Evolutionary conservation across 2,329 filamentous ascomycete genomes (phyloP), one percentile per base, ranked within the genome.

Genomic region (Coleophoma cylindrospora): DNA sequence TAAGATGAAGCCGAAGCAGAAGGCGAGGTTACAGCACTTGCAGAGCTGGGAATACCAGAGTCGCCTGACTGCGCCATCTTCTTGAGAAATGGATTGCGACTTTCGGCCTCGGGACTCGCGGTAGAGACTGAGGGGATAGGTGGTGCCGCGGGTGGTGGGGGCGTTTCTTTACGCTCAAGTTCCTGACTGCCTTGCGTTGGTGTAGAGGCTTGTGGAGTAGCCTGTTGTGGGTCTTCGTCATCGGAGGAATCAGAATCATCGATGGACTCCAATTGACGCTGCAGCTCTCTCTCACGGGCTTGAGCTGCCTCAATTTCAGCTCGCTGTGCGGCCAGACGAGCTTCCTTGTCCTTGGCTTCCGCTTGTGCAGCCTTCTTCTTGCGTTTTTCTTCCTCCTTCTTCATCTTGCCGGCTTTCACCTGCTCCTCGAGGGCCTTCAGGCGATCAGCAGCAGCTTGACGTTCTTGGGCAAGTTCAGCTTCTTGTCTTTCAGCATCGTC

Each of bases 351-450:
- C 68, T 90, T 92, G 8, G 91, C 83, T 59, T 94, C 89, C 45
- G 87, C 87, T 63, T 88, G 77, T 10, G 91, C 91, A 19, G 90
- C 92, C 72, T 96, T 91, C 74, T 91, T 94, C 61, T 81, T 86
- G 55, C 86, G 89, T 75, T 95, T 96, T 72, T 96, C 94, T 68
- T 99, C 94, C 59, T 95, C 88, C 70, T 96, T 97, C 76, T 90
- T 92, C 47, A 97, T 73, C 73, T 97, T 99, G 62, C 91, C 90
- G 65, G 91, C 89, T 55, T 85, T 86, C 47, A 97, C 91, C 68
- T 96, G 91, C 66, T 97, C 91, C 69, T 99, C 91, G 9, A 99
- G 80, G 14, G 90, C 91, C 65, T 84, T 89, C 21, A 97, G 79
- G 46, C 91, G 89, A 55, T 88, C 87, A 60, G 87, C 83, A 38